Conservation (phyloP, 2,329 filamentous ascomycete genomes). For the Paecilomyces sp. region DNA sequence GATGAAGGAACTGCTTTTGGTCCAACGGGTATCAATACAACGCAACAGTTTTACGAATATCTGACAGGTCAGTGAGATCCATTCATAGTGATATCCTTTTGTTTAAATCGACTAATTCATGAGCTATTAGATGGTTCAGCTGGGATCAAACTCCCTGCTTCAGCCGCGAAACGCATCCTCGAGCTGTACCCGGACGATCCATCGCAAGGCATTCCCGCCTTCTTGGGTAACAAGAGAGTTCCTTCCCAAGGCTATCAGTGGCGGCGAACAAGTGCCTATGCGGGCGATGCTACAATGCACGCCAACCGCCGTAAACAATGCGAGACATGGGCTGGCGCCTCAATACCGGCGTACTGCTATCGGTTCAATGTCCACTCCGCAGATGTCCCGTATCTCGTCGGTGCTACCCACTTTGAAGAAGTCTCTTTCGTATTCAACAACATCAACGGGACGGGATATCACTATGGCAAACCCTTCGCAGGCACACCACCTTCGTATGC, state of each 20-base stretch:
- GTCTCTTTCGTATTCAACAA: conserved; percentile 52
- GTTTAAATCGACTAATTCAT: conserved; percentile 5
- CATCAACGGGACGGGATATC: conserved; percentile 40
- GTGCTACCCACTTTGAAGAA: conserved; percentile 51
- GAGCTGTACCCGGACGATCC: conserved; percentile 48
- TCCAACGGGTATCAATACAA: conserved; percentile 48
- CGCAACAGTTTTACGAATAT: conserved; percentile 42
- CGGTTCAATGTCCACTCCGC: conserved; percentile 51
- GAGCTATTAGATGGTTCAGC: conserved; percentile 12
- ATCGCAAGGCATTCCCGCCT: conserved; percentile 42
- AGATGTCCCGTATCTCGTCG: conserved; percentile 35
- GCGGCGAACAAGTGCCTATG: conserved; percentile 48
- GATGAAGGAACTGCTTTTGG: conserved; percentile 59
- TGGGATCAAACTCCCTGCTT: conserved; percentile 15
- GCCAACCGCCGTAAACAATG: conserved; percentile 49
- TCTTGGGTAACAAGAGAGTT: conserved; percentile 25
- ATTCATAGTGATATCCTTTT: background rate
- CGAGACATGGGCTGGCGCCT: conserved; percentile 43
- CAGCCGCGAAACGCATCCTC: conserved; percentile 35
- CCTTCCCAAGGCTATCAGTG: conserved; percentile 41
- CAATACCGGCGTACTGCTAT: conserved; percentile 52
- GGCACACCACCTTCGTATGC: conserved; percentile 36
- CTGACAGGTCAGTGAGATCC: conserved; percentile 24
- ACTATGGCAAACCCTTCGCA: conserved; percentile 27
- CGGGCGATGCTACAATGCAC: conserved; percentile 50